phyloP scores from a whole-genome alignment of 108 stramenopile genomes.

The Skeletonema costatum region DNA sequence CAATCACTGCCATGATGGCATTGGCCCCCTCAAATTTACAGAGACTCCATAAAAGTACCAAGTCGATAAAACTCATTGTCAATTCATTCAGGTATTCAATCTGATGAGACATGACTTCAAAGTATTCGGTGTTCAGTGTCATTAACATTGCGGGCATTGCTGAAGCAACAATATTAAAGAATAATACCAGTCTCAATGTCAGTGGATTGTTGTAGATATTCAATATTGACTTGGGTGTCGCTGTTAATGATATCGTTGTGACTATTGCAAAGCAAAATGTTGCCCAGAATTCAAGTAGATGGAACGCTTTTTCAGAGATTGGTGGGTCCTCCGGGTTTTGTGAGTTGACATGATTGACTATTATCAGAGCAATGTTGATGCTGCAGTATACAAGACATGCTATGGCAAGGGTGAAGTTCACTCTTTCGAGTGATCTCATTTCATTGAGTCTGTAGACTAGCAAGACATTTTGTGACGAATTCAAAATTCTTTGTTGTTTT shows the following conservation, averaged over 20 bases:
- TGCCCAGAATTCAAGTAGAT: slow-evolving; percentile 49
- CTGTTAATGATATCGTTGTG: slow-evolving; percentile 13
- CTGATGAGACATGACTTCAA: slow-evolving; percentile 40
- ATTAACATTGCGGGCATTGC: slow-evolving; percentile 40
- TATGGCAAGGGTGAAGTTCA: slow-evolving; percentile 31
- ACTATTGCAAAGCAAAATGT: slow-evolving; percentile 35
- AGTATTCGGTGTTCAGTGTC: slow-evolving; percentile 25
- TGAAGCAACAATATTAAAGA: slow-evolving; percentile 48
- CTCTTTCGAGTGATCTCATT: slow-evolving; percentile 17
- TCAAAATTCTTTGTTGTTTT: slow-evolving; percentile 7
- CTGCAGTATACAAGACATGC: slow-evolving; percentile 27
- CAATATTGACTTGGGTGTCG: slow-evolving; percentile 38
- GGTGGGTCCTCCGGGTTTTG: slow-evolving; percentile 7
- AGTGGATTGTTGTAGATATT: slow-evolving; percentile 32
- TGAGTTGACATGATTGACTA: slow-evolving; percentile 24
- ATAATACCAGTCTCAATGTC: slow-evolving; percentile 32
- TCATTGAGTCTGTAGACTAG: slow-evolving; percentile 29
- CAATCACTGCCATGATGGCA: slow-evolving; percentile 3
- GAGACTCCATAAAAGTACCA: slow-evolving; percentile 23
- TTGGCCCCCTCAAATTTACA: background rate
- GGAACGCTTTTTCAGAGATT: slow-evolving; percentile 28
- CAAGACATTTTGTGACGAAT: slow-evolving; percentile 20
- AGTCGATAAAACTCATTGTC: slow-evolving; percentile 35
- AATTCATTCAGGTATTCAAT: slow-evolving; percentile 57
- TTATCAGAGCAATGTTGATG: slow-evolving; percentile 35